Conservation (phyloP, 2,329 filamentous ascomycete species). For the Clonostachys chloroleuca region DNA sequence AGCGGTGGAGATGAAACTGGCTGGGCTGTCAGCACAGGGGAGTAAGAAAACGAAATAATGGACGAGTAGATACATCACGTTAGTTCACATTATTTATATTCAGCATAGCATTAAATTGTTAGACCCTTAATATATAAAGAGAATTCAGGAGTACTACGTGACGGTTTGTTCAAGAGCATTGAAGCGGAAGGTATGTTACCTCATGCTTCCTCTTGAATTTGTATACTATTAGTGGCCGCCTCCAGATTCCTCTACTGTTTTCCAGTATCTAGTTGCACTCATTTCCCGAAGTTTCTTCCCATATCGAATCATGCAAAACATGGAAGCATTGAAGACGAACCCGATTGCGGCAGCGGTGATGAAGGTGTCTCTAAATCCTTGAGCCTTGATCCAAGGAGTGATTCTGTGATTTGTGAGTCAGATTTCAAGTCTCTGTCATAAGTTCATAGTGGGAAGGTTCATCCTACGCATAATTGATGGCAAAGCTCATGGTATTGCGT, state of each 20-base stretch:
- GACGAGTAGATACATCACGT: too few relatives aligned
- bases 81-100: too few relatives aligned
- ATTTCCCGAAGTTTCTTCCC: neutral
- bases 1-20: too few relatives aligned
- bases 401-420: neutral
- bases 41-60: too few relatives aligned
- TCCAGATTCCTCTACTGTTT: neutral
- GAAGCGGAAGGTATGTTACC: too few relatives aligned
- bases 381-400: neutral
- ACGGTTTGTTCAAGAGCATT: too few relatives aligned
- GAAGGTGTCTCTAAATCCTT: neutral
- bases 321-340: neutral
- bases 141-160: too few relatives aligned
- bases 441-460: too few relatives aligned
- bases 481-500: slow-evolving; percentile 29
- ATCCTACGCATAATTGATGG: slow-evolving; percentile 16
- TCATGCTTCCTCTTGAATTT: neutral
- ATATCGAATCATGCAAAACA: neutral
- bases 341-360: neutral
- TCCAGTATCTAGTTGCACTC: neutral
- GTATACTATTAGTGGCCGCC: neutral
- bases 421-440: too few relatives aligned
- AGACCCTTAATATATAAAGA: too few relatives aligned
- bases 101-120: too few relatives aligned
- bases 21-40: too few relatives aligned